Percentiles rank a stretch among this genome's conserved stretches.
Evolutionary conservation across 225 moss, liverwort and hornwort genomes (phyloP).

Genomic region (Sphagnum contortum): DNA sequence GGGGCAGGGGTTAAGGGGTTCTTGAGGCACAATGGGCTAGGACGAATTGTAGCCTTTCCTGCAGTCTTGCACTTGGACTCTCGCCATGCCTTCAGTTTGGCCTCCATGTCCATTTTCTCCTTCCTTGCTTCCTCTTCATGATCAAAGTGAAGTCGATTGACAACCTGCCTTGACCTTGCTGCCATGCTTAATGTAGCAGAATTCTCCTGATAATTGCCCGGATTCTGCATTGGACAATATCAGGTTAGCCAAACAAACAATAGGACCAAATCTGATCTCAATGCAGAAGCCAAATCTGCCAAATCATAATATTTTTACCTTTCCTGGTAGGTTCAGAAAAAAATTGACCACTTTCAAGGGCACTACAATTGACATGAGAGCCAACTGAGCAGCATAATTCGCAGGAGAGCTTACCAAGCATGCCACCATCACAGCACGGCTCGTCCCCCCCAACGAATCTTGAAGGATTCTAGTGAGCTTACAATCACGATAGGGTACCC

Average conservation of each 20-base stretch:
- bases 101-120: slow-evolving; percentile 19
- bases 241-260: neutral
- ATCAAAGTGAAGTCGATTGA: slow-evolving; percentile 7
- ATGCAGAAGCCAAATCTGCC: too few relatives aligned
- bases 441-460: slow-evolving; percentile 31
- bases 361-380: too few relatives aligned
- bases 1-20: slow-evolving; percentile 9
- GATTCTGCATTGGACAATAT: slow-evolving; percentile 9
- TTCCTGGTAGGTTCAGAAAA: too few relatives aligned
- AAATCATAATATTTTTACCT: too few relatives aligned
- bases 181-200: slow-evolving; percentile 16
- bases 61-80: slow-evolving; percentile 26
- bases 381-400: too few relatives aligned
- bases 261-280: neutral
- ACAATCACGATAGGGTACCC: slow-evolving; percentile 30
- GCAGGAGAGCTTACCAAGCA: slow-evolving; percentile 17
- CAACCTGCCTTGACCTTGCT: slow-evolving; percentile 27
- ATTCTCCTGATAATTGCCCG: slow-evolving; percentile 16
- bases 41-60: slow-evolving; percentile 14
- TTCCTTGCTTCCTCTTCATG: slow-evolving; percentile 8
- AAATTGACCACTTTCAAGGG: too few relatives aligned
- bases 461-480: slow-evolving; percentile 30
- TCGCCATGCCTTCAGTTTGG: slow-evolving; percentile 26
- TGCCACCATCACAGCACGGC: slow-evolving; percentile 33
- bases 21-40: slow-evolving; percentile 17